Conservation (phyloP, 2,329 filamentous ascomycete genomes). For the Fusarium globosum region DNA sequence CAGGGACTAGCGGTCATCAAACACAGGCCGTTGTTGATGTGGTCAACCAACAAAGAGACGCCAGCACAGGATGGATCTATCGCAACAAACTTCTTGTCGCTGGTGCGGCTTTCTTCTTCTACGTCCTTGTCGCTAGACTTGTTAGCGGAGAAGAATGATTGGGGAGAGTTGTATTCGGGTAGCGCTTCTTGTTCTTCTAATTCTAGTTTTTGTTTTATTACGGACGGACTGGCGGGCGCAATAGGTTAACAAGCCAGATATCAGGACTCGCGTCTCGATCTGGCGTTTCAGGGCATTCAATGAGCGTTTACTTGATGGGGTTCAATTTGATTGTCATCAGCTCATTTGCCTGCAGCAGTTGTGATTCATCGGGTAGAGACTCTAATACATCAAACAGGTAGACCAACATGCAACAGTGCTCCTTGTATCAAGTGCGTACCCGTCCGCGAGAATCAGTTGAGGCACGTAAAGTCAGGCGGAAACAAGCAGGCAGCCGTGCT, state of each 20-base stretch:
- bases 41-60: conserved; percentile 79
- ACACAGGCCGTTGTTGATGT: conserved; percentile 80
- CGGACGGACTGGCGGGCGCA: conserved; percentile 30
- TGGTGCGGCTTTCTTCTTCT: conserved; percentile 78
- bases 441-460: neutral
- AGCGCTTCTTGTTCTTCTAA: conserved; percentile 9
- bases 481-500: neutral
- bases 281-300: conserved; percentile 38
- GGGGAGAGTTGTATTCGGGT: neutral
- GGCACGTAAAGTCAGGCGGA: neutral
- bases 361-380: conserved; percentile 17
- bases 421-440: neutral
- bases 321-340: conserved; percentile 5
- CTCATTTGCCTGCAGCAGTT: conserved; percentile 10
- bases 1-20: conserved; percentile 70
- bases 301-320: conserved; percentile 20
- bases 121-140: conserved; percentile 83
- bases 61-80: conserved; percentile 83
- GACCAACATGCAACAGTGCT: conserved; percentile 6
- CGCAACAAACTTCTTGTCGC: conserved; percentile 82
- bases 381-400: conserved; percentile 23
- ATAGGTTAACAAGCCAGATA: conserved; percentile 35
- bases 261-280: conserved; percentile 41
- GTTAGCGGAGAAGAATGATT: conserved; percentile 62
- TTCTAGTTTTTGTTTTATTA: conserved; percentile 22